phyloP scores from a whole-genome alignment of 2,329 filamentous ascomycete genomes.

The Bertia moriformis region DNA sequence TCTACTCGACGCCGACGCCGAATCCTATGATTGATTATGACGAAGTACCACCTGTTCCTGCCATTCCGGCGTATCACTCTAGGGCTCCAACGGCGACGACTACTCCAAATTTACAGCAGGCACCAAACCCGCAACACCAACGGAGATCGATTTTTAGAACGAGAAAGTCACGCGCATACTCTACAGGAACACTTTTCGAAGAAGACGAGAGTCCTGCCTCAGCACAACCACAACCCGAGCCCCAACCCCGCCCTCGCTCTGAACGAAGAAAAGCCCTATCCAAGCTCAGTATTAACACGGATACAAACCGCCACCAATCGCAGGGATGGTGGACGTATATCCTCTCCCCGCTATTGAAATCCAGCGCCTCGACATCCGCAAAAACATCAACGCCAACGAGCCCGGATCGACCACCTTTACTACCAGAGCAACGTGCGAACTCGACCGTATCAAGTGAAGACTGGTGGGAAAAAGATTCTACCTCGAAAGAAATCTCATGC shows the following conservation, averaged over 20 bases:
- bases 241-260: not conserved
- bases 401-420: not conserved
- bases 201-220: constrained; percentile 11
- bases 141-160: constrained; percentile 7
- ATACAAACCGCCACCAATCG: constrained; percentile 17
- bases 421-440: not conserved
- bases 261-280: not conserved
- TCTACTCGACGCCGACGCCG: constrained; percentile 2
- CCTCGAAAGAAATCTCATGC: constrained; percentile 10
- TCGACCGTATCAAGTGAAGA: constrained; percentile 8
- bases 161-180: constrained; percentile 14
- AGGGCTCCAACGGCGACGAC: no score
- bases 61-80: constrained; percentile 14
- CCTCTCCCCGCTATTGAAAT: constrained; percentile 24
- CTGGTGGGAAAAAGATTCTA: constrained; percentile 15
- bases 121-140: no score
- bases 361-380: constrained; percentile 11
- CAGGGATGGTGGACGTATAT: constrained; percentile 33
- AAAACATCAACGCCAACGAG: not conserved
- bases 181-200: constrained; percentile 19
- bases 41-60: constrained; percentile 22
- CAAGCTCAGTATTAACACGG: not conserved
- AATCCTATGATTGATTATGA: no score
- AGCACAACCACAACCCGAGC: no score
- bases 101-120: no score